Conservation (phyloP, 225 moss, liverwort and hornwort species). For the Pseudisothecium myosuroides region DNA sequence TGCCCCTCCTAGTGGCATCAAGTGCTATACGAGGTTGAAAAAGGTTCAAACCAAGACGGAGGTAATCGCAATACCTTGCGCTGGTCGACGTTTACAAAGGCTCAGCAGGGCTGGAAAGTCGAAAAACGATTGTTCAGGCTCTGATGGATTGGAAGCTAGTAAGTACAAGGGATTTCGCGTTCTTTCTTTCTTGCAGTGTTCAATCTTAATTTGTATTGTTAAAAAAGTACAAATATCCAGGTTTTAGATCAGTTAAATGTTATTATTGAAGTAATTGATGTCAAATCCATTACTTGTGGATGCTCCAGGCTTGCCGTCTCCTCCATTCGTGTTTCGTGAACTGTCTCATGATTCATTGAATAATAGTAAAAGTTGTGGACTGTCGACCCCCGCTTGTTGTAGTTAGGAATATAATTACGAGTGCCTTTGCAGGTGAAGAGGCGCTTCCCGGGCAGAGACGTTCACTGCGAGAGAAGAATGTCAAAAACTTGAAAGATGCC, state of each 20-base stretch:
- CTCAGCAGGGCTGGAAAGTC: background rate
- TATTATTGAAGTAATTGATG: background rate
- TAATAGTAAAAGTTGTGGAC: background rate
- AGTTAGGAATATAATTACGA: background rate
- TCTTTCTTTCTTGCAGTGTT: background rate
- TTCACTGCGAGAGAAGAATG: background rate
- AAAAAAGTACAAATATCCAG: background rate
- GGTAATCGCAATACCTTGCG: background rate
- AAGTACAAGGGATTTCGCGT: background rate
- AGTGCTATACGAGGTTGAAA: slow-evolving; percentile 37
- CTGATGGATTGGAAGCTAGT: slow-evolving; percentile 9
- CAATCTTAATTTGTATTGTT: background rate
- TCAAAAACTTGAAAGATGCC: slow-evolving; percentile 7
- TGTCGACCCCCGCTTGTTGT: background rate
- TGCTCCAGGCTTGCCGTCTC: background rate
- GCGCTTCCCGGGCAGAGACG: background rate
- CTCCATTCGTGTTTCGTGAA: background rate
- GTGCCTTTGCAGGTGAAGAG: background rate
- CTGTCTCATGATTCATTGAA: background rate
- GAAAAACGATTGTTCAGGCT: background rate
- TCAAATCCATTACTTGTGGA: too few relatives aligned
- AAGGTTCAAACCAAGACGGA: slow-evolving; percentile 4
- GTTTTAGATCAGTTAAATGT: background rate
- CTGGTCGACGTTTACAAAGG: background rate
- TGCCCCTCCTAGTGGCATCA: slow-evolving; percentile 1